These are phyloP conservation scores for Torrubiella hemipterigena DNA, from an alignment of 2,329 filamentous ascomycete genomes.

Conservation along the genomic window DNA sequence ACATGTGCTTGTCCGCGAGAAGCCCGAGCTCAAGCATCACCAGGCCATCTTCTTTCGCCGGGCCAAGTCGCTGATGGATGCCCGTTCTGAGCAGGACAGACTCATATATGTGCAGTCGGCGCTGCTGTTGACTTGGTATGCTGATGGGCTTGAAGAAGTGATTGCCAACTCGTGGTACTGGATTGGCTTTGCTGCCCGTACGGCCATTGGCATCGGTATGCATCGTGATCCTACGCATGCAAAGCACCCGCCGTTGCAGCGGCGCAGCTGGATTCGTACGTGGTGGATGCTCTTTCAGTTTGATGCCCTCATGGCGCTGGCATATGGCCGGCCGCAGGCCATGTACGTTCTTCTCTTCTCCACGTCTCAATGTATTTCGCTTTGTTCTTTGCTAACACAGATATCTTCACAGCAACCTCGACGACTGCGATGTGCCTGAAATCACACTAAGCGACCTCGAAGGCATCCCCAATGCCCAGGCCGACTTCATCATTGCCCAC, in stretches of 20 bases:
- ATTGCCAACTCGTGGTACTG: slow-evolving; percentile 39
- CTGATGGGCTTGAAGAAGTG: slow-evolving; percentile 41
- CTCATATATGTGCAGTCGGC: slow-evolving; percentile 41
- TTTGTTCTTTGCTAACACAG: not conserved
- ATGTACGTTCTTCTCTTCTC: slow-evolving; percentile 20
- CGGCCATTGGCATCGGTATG: slow-evolving; percentile 42
- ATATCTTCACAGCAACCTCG: slow-evolving; percentile 21
- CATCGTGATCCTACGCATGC: slow-evolving; percentile 22
- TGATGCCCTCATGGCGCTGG: slow-evolving; percentile 21
- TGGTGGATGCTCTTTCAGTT: slow-evolving; percentile 29
- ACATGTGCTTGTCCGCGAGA: slow-evolving; percentile 29
- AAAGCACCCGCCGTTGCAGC: slow-evolving; percentile 16
- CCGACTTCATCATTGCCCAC: slow-evolving; percentile 33
- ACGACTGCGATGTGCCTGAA: slow-evolving; percentile 36
- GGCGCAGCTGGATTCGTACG: slow-evolving; percentile 22
- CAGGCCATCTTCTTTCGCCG: slow-evolving; percentile 38
- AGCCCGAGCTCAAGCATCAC: slow-evolving; percentile 24
- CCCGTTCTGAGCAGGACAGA: slow-evolving; percentile 39
- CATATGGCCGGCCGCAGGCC: slow-evolving; percentile 37
- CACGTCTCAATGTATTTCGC: not conserved
- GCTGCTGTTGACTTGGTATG: slow-evolving; percentile 42
- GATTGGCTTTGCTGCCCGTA: slow-evolving; percentile 39
- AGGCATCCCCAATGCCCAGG: slow-evolving; percentile 23
- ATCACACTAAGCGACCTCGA: slow-evolving; percentile 32
- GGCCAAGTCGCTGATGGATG: slow-evolving; percentile 40